phyloP scores from a whole-genome alignment of 192 early-diverging fungal genomes.

The Podila verticillata region DNA sequence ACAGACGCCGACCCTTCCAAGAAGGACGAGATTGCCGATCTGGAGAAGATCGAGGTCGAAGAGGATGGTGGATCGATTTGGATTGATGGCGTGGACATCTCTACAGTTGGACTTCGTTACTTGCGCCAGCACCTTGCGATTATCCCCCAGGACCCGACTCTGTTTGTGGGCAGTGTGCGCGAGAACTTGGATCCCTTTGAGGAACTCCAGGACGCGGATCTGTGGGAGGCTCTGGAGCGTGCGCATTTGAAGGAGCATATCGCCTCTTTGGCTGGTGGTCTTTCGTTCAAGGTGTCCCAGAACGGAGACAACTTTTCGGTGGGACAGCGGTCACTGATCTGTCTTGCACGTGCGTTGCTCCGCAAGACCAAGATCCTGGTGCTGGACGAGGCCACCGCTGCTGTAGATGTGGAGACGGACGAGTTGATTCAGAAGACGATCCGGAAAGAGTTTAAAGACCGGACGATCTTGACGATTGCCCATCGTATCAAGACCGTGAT shows the following conservation, averaged over 20 bases:
- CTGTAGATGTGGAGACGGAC: conserved; percentile 90
- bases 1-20: conserved; percentile 21
- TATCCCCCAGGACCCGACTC: conserved; percentile 88
- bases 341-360: conserved; percentile 62
- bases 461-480: conserved; percentile 90
- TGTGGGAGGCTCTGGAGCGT: conserved; percentile 76
- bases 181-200: conserved; percentile 65
- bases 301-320: conserved; percentile 64
- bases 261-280: conserved; percentile 29
- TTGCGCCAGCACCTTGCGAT: conserved; percentile 76
- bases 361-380: conserved; percentile 62
- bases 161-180: conserved; percentile 68
- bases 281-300: conserved; percentile 45
- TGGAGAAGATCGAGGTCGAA: conserved; percentile 33
- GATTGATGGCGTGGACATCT: conserved; percentile 81
- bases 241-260: conserved; percentile 60
- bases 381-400: conserved; percentile 59
- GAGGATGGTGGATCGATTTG: conserved; percentile 68
- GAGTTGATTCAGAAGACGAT: conserved; percentile 88
- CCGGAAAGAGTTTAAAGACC: conserved; percentile 73
- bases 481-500: conserved; percentile 89
- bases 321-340: conserved; percentile 62
- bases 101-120: conserved; percentile 64
- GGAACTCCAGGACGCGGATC: conserved; percentile 68
- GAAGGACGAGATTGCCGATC: conserved; percentile 9